Conservation (phyloP, 805 yeast species). For the Kodamaea fukazawae region DNA sequence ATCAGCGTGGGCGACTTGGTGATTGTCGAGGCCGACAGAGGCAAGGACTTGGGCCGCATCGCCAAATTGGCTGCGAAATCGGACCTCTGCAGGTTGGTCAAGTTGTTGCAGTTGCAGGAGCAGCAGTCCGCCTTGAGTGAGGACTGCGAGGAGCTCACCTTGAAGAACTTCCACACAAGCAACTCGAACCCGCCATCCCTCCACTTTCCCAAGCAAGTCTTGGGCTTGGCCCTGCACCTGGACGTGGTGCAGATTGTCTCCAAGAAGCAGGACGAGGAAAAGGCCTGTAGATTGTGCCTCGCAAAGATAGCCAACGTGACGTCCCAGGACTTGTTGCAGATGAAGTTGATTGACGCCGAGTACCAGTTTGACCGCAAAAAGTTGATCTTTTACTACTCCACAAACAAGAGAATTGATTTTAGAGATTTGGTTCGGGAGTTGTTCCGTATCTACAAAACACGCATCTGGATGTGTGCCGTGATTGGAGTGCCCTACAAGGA, state of each 20-base stretch:
- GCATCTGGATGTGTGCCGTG: conserved; percentile 84
- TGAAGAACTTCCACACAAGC: conserved; percentile 19
- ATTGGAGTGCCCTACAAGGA: conserved; percentile 33
- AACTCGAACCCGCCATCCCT: conserved; percentile 31
- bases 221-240: conserved; percentile 58
- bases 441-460: conserved; percentile 71
- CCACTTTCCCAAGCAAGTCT: conserved; percentile 65
- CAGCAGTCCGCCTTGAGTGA: conserved; percentile 62
- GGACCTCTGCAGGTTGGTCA: conserved; percentile 67
- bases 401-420: conserved; percentile 65
- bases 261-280: conserved; percentile 67
- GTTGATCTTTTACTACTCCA: conserved; percentile 58
- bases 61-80: conserved; percentile 54
- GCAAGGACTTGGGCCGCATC: conserved; percentile 71
- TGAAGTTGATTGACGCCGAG: conserved; percentile 71
- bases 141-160: conserved; percentile 20
- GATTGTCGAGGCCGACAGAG: conserved; percentile 82
- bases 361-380: conserved; percentile 81
- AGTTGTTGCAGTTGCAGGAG: conserved; percentile 64
- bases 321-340: conserved; percentile 34
- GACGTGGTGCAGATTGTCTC: conserved; percentile 58
- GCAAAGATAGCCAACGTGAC: conserved; percentile 49
- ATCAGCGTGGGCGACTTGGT: conserved; percentile 63
- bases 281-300: conserved; percentile 61
- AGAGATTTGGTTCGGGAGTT: conserved; percentile 69